phyloP scores from a whole-genome alignment of 176 grass and related monocot species.

The Phoenix dactylifera region DNA sequence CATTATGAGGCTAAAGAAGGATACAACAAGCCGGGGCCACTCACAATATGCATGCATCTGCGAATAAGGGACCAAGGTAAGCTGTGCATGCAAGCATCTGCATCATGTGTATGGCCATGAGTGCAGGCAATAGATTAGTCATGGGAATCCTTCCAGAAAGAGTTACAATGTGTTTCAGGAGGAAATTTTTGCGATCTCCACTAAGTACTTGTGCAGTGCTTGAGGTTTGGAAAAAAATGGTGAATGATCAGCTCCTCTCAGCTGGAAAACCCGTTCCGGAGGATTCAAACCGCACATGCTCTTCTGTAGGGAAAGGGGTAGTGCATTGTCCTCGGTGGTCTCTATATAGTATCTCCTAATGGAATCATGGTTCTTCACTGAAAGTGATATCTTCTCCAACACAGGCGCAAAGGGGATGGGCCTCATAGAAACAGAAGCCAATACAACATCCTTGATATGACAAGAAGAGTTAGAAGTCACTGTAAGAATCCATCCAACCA shows the following conservation, averaged over 20 bases:
- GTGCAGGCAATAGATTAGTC: too few relatives aligned
- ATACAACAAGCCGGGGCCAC: too few relatives aligned
- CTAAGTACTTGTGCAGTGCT: conserved; percentile 67
- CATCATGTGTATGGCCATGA: too few relatives aligned
- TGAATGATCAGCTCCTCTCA: conserved; percentile 77
- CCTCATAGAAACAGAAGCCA: conserved; percentile 84
- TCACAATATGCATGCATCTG: too few relatives aligned
- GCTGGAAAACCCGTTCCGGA: conserved; percentile 60
- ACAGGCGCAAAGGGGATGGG: conserved; percentile 70
- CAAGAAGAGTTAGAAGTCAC: not conserved
- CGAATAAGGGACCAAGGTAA: too few relatives aligned
- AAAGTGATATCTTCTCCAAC: conserved; percentile 65
- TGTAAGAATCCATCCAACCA: too few relatives aligned
- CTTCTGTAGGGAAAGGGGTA: conserved; percentile 63
- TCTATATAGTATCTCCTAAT: conserved; percentile 75
- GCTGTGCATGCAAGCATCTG: too few relatives aligned
- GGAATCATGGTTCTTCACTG: conserved; percentile 59
- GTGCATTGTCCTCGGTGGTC: conserved; percentile 75
- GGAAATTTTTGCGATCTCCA: conserved; percentile 65
- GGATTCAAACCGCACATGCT: conserved; percentile 50
- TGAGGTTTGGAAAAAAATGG: conserved; percentile 96
- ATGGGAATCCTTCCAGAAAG: too few relatives aligned
- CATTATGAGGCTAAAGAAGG: too few relatives aligned
- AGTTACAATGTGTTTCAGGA: conserved; percentile 22
- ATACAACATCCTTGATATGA: conserved; percentile 48